Conservation (phyloP, 2,329 filamentous ascomycete species). For the Alternaria sp. region DNA sequence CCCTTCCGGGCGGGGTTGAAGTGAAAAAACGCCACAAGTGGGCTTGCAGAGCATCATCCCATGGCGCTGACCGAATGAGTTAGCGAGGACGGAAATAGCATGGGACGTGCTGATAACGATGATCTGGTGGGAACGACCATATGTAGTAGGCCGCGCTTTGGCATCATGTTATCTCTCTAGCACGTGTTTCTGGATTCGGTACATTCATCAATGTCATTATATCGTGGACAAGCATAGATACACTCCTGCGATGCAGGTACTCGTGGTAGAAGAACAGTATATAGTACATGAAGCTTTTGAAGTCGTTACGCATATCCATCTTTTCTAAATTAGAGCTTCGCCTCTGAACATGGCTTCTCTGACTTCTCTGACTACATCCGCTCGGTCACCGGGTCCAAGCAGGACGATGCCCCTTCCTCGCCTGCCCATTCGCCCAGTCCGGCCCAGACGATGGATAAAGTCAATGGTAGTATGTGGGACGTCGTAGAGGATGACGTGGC, state of each 20-base stretch:
- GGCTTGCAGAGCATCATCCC: background rate
- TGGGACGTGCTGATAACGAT: background rate
- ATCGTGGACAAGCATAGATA: background rate
- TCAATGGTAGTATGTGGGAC: constrained; percentile 98
- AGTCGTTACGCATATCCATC: background rate
- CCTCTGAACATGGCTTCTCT: constrained; percentile 71
- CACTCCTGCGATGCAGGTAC: background rate
- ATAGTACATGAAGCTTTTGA: background rate
- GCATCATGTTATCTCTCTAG: background rate
- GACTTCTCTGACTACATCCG: constrained; percentile 90
- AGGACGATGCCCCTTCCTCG: constrained; percentile 88
- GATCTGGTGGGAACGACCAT: background rate
- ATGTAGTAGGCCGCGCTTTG: background rate
- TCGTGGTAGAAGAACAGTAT: background rate
- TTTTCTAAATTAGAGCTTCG: constrained; percentile 54
- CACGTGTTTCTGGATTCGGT: background rate
- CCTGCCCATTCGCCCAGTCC: constrained; percentile 90
- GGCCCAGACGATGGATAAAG: constrained; percentile 93
- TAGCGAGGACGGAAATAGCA: background rate
- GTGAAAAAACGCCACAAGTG: background rate
- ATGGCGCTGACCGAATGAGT: background rate
- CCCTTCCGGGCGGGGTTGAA: background rate
- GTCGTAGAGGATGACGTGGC: constrained; percentile 92
- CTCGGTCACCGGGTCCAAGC: constrained; percentile 86
- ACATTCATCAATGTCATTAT: background rate